Percentiles rank a stretch among this genome's conserved stretches.
phyloP scores from a whole-genome alignment of 1,284 basidiomycete genomes.

The Cystobasidium pallidum region DNA sequence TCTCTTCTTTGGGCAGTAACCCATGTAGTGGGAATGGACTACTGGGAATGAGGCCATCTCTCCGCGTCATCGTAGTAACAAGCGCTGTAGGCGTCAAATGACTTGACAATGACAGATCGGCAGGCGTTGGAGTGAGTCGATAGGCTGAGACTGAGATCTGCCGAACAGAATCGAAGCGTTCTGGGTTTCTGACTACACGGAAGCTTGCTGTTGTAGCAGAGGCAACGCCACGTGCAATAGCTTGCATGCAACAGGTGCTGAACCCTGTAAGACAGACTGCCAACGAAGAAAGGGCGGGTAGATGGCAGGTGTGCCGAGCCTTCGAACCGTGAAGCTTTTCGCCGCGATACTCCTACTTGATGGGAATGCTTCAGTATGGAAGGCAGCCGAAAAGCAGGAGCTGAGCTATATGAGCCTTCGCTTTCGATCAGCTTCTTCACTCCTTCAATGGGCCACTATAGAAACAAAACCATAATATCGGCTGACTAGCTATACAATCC shows the following conservation, averaged over 20 bases:
- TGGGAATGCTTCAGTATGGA: too few relatives aligned
- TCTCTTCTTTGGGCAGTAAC: constrained; percentile 56
- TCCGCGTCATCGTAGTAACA: constrained; percentile 21
- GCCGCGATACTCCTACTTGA: too few relatives aligned
- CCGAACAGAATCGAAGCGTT: background rate
- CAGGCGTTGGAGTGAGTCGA: background rate
- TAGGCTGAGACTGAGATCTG: background rate
- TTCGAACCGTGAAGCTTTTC: too few relatives aligned
- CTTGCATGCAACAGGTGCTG: constrained; percentile 18
- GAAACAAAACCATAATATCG: too few relatives aligned
- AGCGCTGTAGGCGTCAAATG: background rate
- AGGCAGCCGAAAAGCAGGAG: too few relatives aligned
- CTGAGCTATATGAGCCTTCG: too few relatives aligned
- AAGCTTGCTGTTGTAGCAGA: constrained; percentile 25
- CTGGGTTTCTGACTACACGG: background rate
- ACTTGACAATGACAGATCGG: background rate
- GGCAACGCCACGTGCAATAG: constrained; percentile 2
- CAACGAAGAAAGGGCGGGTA: background rate
- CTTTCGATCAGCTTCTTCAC: too few relatives aligned
- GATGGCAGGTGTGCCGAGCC: background rate
- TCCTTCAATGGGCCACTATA: too few relatives aligned
- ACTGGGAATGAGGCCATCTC: constrained; percentile 19
- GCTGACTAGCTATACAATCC: too few relatives aligned
- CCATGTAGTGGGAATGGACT: constrained; percentile 54
- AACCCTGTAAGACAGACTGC: background rate